These are phyloP conservation scores for Gonapodya prolifera DNA, from an alignment of 192 early-diverging fungal species.

Conservation along the genomic window DNA sequence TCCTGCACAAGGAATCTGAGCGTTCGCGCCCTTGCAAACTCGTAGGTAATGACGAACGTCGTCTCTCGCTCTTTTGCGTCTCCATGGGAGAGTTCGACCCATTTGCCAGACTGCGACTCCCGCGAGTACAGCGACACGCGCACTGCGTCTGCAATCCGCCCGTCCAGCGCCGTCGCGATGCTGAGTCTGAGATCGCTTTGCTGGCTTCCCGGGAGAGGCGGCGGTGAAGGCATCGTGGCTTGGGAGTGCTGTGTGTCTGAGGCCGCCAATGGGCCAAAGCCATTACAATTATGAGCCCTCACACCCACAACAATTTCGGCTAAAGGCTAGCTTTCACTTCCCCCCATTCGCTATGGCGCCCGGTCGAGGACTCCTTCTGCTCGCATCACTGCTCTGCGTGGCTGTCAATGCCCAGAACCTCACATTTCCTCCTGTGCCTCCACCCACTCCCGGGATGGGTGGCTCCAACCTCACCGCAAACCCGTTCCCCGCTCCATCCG, in stretches of 20 bases:
- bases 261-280: too few relatives aligned
- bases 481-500: too few relatives aligned
- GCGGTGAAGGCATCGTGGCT: background rate
- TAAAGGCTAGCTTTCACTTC: too few relatives aligned
- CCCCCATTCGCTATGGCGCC: too few relatives aligned
- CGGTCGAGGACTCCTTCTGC: too few relatives aligned
- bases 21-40: background rate
- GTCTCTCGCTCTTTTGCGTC: background rate
- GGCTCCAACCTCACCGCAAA: too few relatives aligned
- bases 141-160: background rate
- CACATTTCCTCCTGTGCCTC: too few relatives aligned
- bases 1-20: background rate
- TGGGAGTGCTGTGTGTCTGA: background rate
- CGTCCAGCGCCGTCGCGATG: background rate
- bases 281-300: too few relatives aligned
- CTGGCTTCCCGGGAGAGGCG: background rate
- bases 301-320: too few relatives aligned
- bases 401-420: too few relatives aligned
- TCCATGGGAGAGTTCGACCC: background rate
- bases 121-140: background rate
- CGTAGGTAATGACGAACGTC: background rate
- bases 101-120: background rate
- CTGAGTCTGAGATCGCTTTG: background rate
- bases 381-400: too few relatives aligned
- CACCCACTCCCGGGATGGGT: too few relatives aligned